phyloP scores from a whole-genome alignment of 192 early-diverging fungal species.

The Entrophospora sp. region DNA sequence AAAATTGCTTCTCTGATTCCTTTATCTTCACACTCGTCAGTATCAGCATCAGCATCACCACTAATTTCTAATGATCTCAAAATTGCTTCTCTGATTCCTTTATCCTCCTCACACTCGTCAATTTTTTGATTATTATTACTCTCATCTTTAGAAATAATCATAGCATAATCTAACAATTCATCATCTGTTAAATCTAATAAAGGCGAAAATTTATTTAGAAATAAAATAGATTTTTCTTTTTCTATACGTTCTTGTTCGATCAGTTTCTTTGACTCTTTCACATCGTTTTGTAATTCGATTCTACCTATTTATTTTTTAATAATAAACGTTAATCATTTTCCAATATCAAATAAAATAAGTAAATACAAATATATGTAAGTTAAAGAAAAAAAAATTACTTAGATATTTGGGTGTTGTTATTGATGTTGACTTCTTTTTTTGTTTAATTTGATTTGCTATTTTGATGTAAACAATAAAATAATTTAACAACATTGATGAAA shows the following conservation, averaged over 20 bases:
- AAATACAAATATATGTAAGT: not conserved
- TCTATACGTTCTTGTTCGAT: not conserved
- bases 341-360: too few species aligned
- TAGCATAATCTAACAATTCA: not conserved
- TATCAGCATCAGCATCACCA: too few species aligned
- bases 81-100: too few species aligned
- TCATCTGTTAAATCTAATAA: not conserved
- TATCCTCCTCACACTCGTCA: too few species aligned
- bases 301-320: too few species aligned
- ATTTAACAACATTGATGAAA: not conserved
- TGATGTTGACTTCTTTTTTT: not conserved
- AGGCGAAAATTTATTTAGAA: not conserved
- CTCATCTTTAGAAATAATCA: conserved; percentile 5
- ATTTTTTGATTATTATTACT: too few species aligned
- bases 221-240: not conserved
- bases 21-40: too few species aligned
- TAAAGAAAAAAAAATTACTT: not conserved
- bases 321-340: too few species aligned
- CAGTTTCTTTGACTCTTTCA: not conserved
- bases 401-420: not conserved
- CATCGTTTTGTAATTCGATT: not conserved
- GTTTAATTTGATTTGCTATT: not conserved
- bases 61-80: too few species aligned
- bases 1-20: too few species aligned
- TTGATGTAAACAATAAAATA: not conserved